Evolutionary conservation across 768 basidiomycete genomes (phyloP), one percentile per base, ranked within the genome.

Genomic region (Lactarius deliciosus): DNA sequence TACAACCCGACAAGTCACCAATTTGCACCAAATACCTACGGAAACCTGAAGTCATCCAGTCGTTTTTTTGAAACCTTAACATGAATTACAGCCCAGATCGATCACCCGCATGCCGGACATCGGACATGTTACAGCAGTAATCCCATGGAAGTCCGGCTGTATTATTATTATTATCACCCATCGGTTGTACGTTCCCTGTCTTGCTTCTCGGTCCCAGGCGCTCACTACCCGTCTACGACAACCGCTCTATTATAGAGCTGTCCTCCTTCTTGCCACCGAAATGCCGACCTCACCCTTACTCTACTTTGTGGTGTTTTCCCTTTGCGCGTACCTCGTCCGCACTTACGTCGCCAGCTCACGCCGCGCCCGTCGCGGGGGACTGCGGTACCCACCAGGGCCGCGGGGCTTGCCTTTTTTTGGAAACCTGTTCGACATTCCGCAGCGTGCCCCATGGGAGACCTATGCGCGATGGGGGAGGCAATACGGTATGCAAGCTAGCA

Each of bases 391-490:
- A 16, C 61, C 57, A 5, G 66, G 61, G 3, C 66, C 66, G 20
- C 32, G 22, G 3, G 43, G 61, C 6, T 28, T 67, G 1, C 66
- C 66, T 5, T 1, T 67, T 2, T 11, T 67, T 10, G 66, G 60
- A 16, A 66, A 66, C 53, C 28, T 66, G 20, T 28, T 66, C 60
- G 65, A 63, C 36, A 63, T 67, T 20, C 66, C 66, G 2, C 41
- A 34, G 15, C 6, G 8, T 6, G 32, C 30, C 4, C 61, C 66
- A 5, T 67, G 66, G 61, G 59, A 47, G 22, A 62, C 60, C 10
- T 67, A 67, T 30, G 18, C 61, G 22, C 34, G 8, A 16, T 66
- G 65, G 65, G 60, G 40, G 15, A 57, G 43, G 25, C 59, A 50
- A 38, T 66, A 66, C 43, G 60, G 60, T 61, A 34, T 32, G 59